Evolutionary conservation across 805 yeast genomes (phyloP).

Genomic region (Nakazawaea wickerhamii): DNA sequence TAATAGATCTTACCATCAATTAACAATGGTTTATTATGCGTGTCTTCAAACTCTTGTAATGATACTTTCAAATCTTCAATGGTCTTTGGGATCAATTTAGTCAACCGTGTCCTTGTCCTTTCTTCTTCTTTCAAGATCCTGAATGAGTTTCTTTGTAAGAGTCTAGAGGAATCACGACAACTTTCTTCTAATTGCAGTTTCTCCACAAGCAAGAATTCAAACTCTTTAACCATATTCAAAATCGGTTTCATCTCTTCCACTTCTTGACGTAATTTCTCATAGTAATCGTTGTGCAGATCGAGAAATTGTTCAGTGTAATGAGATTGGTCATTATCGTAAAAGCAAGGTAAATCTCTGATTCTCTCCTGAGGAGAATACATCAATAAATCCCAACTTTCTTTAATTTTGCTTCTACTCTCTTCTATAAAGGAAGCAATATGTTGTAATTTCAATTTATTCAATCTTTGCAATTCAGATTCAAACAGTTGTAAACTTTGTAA

Average conservation of each 20-base stretch:
- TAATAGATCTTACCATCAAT: constrained; percentile 47
- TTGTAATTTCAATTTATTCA: constrained; percentile 55
- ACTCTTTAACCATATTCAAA: constrained; percentile 47
- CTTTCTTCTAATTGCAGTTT: constrained; percentile 61
- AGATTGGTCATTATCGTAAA: constrained; percentile 30
- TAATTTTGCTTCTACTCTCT: constrained; percentile 55
- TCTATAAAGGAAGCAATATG: constrained; percentile 63
- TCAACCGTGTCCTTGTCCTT: constrained; percentile 59
- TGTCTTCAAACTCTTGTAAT: constrained; percentile 42
- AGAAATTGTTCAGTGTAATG: constrained; percentile 54
- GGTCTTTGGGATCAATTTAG: constrained; percentile 63
- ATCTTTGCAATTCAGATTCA: constrained; percentile 48
- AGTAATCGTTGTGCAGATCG: constrained; percentile 59
- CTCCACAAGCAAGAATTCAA: constrained; percentile 53
- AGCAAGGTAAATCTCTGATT: constrained; percentile 37
- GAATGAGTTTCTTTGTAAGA: constrained; percentile 70
- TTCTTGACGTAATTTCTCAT: constrained; percentile 44
- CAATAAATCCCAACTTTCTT: constrained; percentile 55
- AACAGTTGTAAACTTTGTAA: constrained; percentile 43
- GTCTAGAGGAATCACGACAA: constrained; percentile 73
- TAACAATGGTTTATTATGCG: constrained; percentile 31
- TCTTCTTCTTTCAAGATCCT: constrained; percentile 79
- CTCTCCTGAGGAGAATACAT: constrained; percentile 52
- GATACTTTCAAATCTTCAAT: constrained; percentile 44
- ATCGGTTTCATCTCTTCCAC: constrained; percentile 48